Evolutionary conservation across 2,329 filamentous ascomycete species (phyloP).

Genomic region (Metarhizium sp.): DNA sequence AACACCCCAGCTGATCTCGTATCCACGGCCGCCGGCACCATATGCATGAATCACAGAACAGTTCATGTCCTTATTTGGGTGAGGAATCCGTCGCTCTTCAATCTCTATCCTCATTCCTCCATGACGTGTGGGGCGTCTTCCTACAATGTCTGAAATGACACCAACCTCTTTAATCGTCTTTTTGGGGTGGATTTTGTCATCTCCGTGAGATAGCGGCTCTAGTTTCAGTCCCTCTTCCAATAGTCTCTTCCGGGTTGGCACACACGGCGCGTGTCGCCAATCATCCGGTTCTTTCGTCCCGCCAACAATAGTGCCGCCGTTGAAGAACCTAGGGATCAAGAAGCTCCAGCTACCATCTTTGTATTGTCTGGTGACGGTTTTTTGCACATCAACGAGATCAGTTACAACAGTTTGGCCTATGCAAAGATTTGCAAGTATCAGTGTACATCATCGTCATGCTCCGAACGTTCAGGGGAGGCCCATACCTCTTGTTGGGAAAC

Average conservation of each 20-base stretch:
- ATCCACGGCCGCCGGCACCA: constrained; percentile 48
- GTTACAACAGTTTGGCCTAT: constrained; percentile 28
- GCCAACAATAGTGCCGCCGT: constrained; percentile 55
- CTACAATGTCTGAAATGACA: constrained; percentile 33
- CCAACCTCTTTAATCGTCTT: constrained; percentile 12
- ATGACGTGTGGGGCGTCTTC: constrained; percentile 31
- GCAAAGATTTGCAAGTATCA: constrained; percentile 1
- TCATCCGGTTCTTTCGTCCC: constrained; percentile 51
- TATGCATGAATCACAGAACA: constrained; percentile 40
- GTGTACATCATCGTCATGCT: neutral
- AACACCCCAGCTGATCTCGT: constrained; percentile 50
- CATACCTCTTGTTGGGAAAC: constrained; percentile 24
- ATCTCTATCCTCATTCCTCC: constrained; percentile 43
- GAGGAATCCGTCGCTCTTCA: constrained; percentile 22
- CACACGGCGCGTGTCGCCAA: constrained; percentile 32
- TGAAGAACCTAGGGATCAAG: constrained; percentile 48
- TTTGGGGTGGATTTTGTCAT: constrained; percentile 8
- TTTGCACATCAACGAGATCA: constrained; percentile 21
- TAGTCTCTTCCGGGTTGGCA: constrained; percentile 35
- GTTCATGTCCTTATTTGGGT: neutral
- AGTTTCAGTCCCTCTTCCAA: constrained; percentile 26
- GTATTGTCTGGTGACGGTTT: constrained; percentile 49
- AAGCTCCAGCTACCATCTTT: constrained; percentile 54
- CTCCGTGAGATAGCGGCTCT: constrained; percentile 16
- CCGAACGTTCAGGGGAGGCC: neutral